A percentile compares a stretch with the other conserved stretches of the same genome.
Evolutionary conservation across 352 stramenopile genomes (phyloP).

Genomic region (Globisporangium sylvaticum): DNA sequence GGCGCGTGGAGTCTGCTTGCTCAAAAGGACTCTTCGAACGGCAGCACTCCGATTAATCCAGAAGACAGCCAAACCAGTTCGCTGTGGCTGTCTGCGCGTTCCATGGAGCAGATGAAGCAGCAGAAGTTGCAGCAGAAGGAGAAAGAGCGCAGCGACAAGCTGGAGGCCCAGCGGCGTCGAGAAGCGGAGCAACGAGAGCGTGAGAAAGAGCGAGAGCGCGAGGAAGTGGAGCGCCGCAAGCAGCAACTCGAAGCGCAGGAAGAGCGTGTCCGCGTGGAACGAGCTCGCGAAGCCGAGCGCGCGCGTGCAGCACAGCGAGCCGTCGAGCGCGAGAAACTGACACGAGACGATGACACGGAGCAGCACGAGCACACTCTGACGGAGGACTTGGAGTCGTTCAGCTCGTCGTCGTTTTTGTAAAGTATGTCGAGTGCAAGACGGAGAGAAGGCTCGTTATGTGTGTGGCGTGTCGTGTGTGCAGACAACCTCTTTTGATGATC

Average conservation of each 20-base stretch:
- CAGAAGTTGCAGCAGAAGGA: conserved; percentile 86
- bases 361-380: conserved; percentile 69
- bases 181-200: conserved; percentile 64
- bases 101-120: conserved; percentile 86
- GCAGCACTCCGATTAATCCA: conserved; percentile 45
- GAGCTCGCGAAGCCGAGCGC: conserved; percentile 55
- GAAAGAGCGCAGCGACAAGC: conserved; percentile 61
- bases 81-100: conserved; percentile 77
- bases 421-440: conserved; percentile 5
- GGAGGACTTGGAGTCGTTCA: conserved; percentile 83
- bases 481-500: not conserved
- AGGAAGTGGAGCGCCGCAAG: conserved; percentile 67
- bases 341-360: conserved; percentile 55
- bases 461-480: conserved; percentile 3
- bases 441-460: conserved; percentile 4
- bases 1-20: conserved; percentile 83
- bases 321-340: conserved; percentile 66
- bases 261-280: conserved; percentile 52
- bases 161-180: conserved; percentile 60
- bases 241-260: conserved; percentile 52
- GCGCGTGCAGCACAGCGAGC: conserved; percentile 45
- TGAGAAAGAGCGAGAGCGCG: conserved; percentile 64
- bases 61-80: conserved; percentile 74
- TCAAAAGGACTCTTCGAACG: conserved; percentile 64
- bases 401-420: conserved; percentile 87